Evolutionary conservation across 345 rosid genomes (phyloP), one percentile per base, ranked within the genome.

Genomic region (Dimocarpus longan): DNA sequence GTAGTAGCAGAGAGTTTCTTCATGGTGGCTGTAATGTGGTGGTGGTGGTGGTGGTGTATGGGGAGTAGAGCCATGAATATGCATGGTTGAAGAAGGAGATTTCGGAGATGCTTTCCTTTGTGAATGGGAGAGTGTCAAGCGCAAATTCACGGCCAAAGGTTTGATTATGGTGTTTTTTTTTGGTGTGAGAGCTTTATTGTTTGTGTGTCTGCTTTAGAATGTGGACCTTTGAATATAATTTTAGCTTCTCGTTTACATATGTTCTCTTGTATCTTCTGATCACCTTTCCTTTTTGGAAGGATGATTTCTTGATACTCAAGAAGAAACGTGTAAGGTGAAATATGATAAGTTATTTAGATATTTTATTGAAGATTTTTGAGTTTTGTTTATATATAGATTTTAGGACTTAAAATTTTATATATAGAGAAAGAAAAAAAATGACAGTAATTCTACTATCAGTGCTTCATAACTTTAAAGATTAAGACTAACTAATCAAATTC

Each of bases 51-150:
- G 70, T 6, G 19, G 15, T 73, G 70, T 46, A 46, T 46, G 52
- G 52, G 52, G 12, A 46, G 52, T 11, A 67, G 60, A 39, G 63
- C 65, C 43, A 54, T 57, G 80, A 32, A 64, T 54, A 50, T 40
- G 59, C 69, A 85, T 79, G 78, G 56, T 80, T 80, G 73, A 77
- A 80, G 80, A 79, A 66, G 67, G 75, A 76, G 76, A 8, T 65
- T 7, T 59, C 7, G 64, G 77, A 80, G 91, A 89, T 93, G 79
- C 97, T 78, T 93, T 93, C 71, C 95, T 91, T 92, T 86, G 82
- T 40, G 68, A 66, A 73, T 69, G 59, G 87, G 86, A 82, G 56
- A 79, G 18, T 54, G n/a, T 57, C 24, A 11, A 46, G 52, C 5
- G 2, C 52, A 7, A 46, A 46, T 7, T 46, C 2, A 6, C 12